These are phyloP conservation scores for Candida nanaspora DNA, from an alignment of 805 yeast genomes.

Conservation along the genomic window DNA sequence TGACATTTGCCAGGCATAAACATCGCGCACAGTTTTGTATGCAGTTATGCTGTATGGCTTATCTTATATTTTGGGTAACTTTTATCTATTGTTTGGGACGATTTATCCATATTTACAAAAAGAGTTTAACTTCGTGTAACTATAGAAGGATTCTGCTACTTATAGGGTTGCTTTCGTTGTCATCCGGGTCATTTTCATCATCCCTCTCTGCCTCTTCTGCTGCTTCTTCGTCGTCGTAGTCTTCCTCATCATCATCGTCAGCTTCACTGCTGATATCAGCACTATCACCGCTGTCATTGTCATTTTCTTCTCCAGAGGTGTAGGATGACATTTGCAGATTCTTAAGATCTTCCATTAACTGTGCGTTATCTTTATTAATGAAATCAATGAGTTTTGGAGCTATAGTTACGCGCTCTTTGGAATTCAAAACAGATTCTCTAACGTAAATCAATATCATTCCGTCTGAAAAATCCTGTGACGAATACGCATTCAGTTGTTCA, in stretches of 20 bases:
- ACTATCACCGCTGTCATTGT: not conserved
- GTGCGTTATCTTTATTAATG: constrained; percentile 23
- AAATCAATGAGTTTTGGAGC: constrained; percentile 23
- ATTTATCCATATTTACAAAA: no score
- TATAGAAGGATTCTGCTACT: no score
- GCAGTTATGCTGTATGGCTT: not conserved
- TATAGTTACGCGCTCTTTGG: constrained; percentile 5
- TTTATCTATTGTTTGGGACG: no score
- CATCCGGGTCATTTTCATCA: constrained; percentile 4
- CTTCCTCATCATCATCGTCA: constrained; percentile 5
- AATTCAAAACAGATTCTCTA: constrained; percentile 17
- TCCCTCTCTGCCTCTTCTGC: constrained; percentile 2
- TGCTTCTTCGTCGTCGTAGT: constrained; percentile 9
- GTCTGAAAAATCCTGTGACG: constrained; percentile 19
- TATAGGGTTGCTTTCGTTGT: not conserved
- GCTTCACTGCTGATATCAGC: constrained; percentile 9
- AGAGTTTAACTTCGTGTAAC: no score
- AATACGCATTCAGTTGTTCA: constrained; percentile 11
- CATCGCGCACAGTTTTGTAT: not conserved
- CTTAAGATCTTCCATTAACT: constrained; percentile 12
- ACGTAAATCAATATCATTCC: constrained; percentile 29
- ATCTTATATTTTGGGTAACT: no score
- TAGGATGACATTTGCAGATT: not conserved
- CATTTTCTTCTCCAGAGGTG: not conserved
- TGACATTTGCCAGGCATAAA: no score